Evolutionary conservation across 345 rosid genomes (phyloP).

Genomic region (Sonneratia alba): DNA sequence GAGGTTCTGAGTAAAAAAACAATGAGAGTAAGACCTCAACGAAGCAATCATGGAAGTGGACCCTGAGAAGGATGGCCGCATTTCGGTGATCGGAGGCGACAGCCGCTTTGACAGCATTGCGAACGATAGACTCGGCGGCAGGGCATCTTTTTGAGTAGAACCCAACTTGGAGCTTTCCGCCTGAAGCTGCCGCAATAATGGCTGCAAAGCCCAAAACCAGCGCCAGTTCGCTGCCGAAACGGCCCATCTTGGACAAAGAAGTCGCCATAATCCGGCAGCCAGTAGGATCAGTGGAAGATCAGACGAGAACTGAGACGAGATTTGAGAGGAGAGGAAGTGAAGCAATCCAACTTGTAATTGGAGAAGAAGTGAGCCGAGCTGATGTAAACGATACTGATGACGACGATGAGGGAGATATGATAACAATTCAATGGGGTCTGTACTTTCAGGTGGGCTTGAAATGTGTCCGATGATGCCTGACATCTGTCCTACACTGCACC

Average conservation of each 20-base stretch:
- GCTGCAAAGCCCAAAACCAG: neutral
- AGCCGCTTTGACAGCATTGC: slow-evolving; percentile 33
- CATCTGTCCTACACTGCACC: neutral
- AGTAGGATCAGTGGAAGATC: neutral
- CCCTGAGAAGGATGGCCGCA: slow-evolving; percentile 52
- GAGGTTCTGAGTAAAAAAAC: neutral
- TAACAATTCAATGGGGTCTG: neutral
- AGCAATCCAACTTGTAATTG: too few species aligned
- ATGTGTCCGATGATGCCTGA: slow-evolving; percentile 5
- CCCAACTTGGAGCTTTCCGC: slow-evolving; percentile 34
- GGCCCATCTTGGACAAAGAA: neutral
- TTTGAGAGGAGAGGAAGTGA: too few species aligned
- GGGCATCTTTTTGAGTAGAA: slow-evolving; percentile 58
- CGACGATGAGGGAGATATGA: neutral
- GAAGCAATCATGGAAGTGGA: slow-evolving; percentile 81
- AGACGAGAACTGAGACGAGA: too few species aligned
- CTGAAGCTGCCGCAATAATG: neutral
- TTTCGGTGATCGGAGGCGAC: slow-evolving; percentile 24
- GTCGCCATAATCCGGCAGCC: neutral
- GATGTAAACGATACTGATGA: neutral
- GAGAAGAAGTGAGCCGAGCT: neutral
- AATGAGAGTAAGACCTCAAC: slow-evolving; percentile 28
- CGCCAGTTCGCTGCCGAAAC: neutral
- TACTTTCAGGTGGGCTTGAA: neutral
- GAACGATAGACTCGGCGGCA: slow-evolving; percentile 49